Conservation (phyloP, 371 early-diverging fungal genomes). For the Fennellomyces sp. region DNA sequence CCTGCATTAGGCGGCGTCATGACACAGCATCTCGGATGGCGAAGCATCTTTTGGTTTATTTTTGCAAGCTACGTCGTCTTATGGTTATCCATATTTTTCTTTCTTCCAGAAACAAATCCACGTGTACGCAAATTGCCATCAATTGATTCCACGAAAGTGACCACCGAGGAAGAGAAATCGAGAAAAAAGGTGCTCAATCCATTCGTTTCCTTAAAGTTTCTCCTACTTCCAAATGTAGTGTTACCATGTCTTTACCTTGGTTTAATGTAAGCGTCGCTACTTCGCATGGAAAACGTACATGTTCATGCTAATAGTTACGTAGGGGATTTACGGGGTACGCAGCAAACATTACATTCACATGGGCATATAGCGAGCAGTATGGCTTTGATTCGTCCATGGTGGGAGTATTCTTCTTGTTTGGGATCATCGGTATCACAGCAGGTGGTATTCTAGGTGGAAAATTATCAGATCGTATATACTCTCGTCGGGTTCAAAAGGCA, state of each 20-base stretch:
- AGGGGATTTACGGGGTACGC: background rate
- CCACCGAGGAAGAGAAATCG: background rate
- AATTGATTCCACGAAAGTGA: too few relatives aligned
- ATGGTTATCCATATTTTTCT: constrained; percentile 34
- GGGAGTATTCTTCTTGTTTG: background rate
- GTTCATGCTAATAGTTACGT: background rate
- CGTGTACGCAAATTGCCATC: too few relatives aligned
- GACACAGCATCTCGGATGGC: constrained; percentile 48
- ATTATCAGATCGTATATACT: constrained; percentile 33
- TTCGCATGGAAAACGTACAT: background rate
- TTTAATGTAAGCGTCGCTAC: constrained; percentile 29
- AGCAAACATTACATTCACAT: background rate
- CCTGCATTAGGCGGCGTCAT: constrained; percentile 49
- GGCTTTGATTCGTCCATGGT: background rate
- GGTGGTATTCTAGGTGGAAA: constrained; percentile 40
- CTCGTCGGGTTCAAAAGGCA: constrained; percentile 19
- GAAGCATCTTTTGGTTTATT: constrained; percentile 44
- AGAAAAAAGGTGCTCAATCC: constrained; percentile 24
- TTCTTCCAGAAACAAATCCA: constrained; percentile 38
- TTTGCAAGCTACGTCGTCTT: constrained; percentile 16
- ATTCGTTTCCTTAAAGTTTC: constrained; percentile 30
- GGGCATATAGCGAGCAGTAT: background rate
- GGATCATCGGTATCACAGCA: constrained; percentile 8
- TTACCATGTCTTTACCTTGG: constrained; percentile 28
- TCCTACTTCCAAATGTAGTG: constrained; percentile 33